These are phyloP conservation scores for Botrytis tulipae DNA, from an alignment of 2,329 filamentous ascomycete genomes.

Conservation along the genomic window DNA sequence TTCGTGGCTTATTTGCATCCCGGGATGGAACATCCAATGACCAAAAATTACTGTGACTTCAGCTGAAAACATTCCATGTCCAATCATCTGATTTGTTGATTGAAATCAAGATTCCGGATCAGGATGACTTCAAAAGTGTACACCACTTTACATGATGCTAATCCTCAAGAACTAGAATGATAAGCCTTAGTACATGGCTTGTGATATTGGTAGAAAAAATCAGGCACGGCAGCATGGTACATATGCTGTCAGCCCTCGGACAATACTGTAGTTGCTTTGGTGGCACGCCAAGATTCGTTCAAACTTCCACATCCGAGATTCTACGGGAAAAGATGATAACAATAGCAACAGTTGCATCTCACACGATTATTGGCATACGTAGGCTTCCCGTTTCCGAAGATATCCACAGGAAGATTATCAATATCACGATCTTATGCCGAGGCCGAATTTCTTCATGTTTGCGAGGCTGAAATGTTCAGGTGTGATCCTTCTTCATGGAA, in stretches of 20 bases:
- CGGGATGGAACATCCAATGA: constrained; percentile 1
- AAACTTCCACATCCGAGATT: neutral
- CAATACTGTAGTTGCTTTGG: constrained; percentile 15
- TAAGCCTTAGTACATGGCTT: neutral
- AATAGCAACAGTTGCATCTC: constrained; percentile 14
- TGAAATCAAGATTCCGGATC: neutral
- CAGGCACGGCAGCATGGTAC: constrained; percentile 9
- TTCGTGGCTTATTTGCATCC: neutral
- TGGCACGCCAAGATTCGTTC: constrained; percentile 8
- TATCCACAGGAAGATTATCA: neutral
- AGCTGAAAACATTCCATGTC: constrained; percentile 12
- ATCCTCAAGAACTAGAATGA: constrained; percentile 3
- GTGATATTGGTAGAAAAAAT: neutral
- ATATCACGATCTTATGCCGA: constrained; percentile 12
- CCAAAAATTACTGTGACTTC: neutral
- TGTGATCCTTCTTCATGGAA: constrained; percentile 10
- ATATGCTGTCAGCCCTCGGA: constrained; percentile 20
- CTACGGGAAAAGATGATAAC: constrained; percentile 17
- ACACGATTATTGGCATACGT: constrained; percentile 8
- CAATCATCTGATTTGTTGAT: neutral
- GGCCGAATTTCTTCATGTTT: neutral
- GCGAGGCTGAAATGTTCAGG: constrained; percentile 14
- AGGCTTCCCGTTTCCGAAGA: constrained; percentile 4
- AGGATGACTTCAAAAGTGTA: neutral
- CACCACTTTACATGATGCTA: neutral